Evolutionary conservation across 805 yeast genomes (phyloP).

Genomic region (Spathaspora arborariae): DNA sequence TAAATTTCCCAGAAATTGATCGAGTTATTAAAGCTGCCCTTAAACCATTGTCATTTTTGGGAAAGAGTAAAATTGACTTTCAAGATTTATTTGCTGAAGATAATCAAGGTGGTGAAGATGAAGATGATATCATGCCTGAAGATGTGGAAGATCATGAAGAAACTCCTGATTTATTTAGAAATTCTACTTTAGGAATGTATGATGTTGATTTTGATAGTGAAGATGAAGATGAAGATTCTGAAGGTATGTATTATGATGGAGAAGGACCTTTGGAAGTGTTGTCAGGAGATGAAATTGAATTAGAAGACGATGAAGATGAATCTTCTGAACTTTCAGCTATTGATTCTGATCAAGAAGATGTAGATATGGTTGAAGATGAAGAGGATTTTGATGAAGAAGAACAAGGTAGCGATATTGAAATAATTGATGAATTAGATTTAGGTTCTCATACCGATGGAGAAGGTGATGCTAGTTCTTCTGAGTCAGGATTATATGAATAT

Average conservation of each 20-base stretch:
- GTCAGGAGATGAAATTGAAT: slow-evolving; percentile 13
- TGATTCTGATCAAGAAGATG: slow-evolving; percentile 36
- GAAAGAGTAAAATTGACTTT: slow-evolving; percentile 52
- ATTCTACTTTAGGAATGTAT: slow-evolving; percentile 92
- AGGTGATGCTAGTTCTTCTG: slow-evolving; percentile 17
- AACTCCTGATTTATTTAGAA: slow-evolving; percentile 76
- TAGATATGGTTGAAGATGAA: slow-evolving; percentile 17
- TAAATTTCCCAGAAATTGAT: slow-evolving; percentile 67
- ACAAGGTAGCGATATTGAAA: slow-evolving; percentile 30
- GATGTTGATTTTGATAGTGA: slow-evolving; percentile 74
- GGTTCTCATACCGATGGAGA: slow-evolving; percentile 22
- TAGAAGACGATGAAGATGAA: slow-evolving; percentile 17
- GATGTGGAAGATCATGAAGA: slow-evolving; percentile 60
- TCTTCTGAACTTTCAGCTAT: slow-evolving; percentile 10
- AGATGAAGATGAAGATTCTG: slow-evolving; percentile 45
- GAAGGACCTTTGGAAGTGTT: slow-evolving; percentile 34
- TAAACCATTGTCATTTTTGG: slow-evolving; percentile 54
- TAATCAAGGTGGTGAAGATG: slow-evolving; percentile 44
- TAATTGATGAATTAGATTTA: slow-evolving; percentile 29
- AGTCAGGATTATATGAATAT: slow-evolving; percentile 7
- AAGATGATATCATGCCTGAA: slow-evolving; percentile 21
- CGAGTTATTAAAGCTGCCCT: slow-evolving; percentile 56
- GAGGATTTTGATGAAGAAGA: slow-evolving; percentile 9
- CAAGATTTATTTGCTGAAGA: slow-evolving; percentile 55
- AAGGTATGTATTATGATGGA: slow-evolving; percentile 22